Evolutionary conservation across 2,329 filamentous ascomycete genomes (phyloP), one percentile per base, ranked within the genome.

Genomic region (Aspergillus awamori): DNA sequence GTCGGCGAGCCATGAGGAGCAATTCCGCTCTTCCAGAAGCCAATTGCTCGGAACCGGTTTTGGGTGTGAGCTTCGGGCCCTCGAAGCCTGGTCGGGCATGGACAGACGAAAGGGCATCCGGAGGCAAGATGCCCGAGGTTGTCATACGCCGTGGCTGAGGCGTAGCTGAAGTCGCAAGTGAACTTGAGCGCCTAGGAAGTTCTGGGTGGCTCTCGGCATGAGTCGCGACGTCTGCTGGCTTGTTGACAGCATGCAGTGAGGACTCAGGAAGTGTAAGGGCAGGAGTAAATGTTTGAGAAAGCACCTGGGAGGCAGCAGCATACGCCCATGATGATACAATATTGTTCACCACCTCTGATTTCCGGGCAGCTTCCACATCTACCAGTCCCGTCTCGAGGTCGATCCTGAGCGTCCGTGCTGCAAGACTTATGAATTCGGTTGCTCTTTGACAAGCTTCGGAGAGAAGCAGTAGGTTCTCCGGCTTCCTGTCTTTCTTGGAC

Each of bases 361-460:
- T 76, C 22, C 67, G 69, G 11, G 68, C 61, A 30, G 72, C 65
- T 24, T 73, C 70, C 38, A 77, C 74, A 4, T 81, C 74, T 13
- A 77, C 74, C 58, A 89, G 80, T 38, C 89, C 87, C n/a, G 84
- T 82, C 51, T 87, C 78, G 2, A 98, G 81, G 71, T 98, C 95
- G 58, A 87, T 84, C 56, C 93, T 86, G 79, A 98, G 87, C 22
- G 93, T 87, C 57, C 91, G 87, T 3, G 92, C 90, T 39, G 92
- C 88, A 41, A 89, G 86, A 1, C 91, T 89, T 39, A 98, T 89
- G 69, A 97, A 98, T 63, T 91, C 89, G 8, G 95, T 83, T 1
- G 92, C 89, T 60, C 93, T 86, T 63, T 88, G 87, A 72, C 93
- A 96, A 28, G 97, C 87, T 71, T 98, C 93, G 1, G 92, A 90